These are phyloP conservation scores for Cyclanthera cordifolia DNA, from an alignment of 306 rosid genomes.

Conservation along the genomic window DNA sequence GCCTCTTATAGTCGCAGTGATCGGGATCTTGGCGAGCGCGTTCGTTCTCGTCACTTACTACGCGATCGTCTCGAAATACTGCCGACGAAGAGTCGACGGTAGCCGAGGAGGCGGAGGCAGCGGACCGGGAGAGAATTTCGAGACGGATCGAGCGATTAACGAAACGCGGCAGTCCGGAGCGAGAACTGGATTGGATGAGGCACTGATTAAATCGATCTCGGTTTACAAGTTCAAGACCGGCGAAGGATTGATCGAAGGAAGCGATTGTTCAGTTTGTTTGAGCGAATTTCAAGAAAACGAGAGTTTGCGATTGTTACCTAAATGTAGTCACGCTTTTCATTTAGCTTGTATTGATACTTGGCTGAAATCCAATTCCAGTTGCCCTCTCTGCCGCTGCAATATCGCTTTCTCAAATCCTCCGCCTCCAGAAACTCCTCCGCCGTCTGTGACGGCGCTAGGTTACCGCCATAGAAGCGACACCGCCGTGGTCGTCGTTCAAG, in stretches of 20 bases:
- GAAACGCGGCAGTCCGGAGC: conserved; percentile 20
- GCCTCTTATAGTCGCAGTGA: conserved; percentile 56
- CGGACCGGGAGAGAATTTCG: conserved; percentile 7
- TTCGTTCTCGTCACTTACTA: conserved; percentile 51
- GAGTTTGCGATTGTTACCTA: conserved; percentile 48
- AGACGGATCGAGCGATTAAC: background rate
- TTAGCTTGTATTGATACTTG: conserved; percentile 67
- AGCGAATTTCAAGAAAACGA: conserved; percentile 63
- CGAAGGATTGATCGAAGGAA: conserved; percentile 39
- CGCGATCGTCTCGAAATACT: conserved; percentile 45
- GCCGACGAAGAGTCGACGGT: conserved; percentile 20
- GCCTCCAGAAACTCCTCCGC: background rate
- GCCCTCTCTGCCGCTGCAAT: conserved; percentile 62
- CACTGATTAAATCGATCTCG: conserved; percentile 41
- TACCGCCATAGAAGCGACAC: conserved; percentile 26
- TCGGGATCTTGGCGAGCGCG: conserved; percentile 55
- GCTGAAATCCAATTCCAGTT: conserved; percentile 49
- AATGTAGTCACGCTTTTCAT: conserved; percentile 72
- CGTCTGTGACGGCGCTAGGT: conserved; percentile 21
- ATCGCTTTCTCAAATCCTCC: conserved; percentile 7
- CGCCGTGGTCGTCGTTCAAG: conserved; percentile 27
- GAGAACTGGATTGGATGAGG: conserved; percentile 39
- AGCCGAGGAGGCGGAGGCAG: background rate
- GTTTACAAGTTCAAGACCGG: conserved; percentile 41
- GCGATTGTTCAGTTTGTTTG: conserved; percentile 64